Percentiles rank a stretch among this genome's conserved stretches.
phyloP scores from a whole-genome alignment of 2,329 filamentous ascomycete genomes.

The Aspergillus floridensis region DNA sequence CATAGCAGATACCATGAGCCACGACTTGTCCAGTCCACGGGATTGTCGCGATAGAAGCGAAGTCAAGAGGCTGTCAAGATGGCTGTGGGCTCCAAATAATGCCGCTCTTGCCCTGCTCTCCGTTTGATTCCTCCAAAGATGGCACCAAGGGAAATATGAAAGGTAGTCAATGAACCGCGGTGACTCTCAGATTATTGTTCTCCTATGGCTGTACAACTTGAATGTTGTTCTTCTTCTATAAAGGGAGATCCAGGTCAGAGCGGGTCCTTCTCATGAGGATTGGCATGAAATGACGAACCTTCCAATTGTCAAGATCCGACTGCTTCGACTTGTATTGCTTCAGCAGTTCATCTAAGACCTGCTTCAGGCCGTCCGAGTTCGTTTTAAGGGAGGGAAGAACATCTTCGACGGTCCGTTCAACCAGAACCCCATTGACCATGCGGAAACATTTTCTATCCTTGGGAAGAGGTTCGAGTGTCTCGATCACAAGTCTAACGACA shows the following conservation, averaged over 20 bases:
- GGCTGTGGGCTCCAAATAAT: conserved; percentile 3
- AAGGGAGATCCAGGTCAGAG: conserved; percentile 6
- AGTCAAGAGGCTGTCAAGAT: neutral
- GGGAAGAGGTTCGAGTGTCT: conserved; percentile 80
- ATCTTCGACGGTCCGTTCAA: conserved; percentile 90
- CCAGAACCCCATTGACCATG: conserved; percentile 94
- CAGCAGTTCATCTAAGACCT: conserved; percentile 88
- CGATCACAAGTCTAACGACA: conserved; percentile 76
- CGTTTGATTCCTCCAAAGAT: neutral
- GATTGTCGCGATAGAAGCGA: neutral
- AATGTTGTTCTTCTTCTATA: conserved; percentile 50
- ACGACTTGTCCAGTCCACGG: neutral
- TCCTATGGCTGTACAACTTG: conserved; percentile 47
- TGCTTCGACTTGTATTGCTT: conserved; percentile 97
- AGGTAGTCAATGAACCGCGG: neutral
- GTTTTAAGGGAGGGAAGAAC: conserved; percentile 88
- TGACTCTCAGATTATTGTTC: neutral
- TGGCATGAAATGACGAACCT: conserved; percentile 56
- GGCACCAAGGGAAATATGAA: neutral
- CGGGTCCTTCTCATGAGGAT: neutral
- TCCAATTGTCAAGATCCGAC: conserved; percentile 95
- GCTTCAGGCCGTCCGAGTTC: conserved; percentile 89
- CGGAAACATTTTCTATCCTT: conserved; percentile 94
- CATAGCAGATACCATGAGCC: neutral
- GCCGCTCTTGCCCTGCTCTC: neutral